These are phyloP conservation scores for Vanilla planifolia DNA, from an alignment of 106 monocot genomes.

Conservation along the genomic window DNA sequence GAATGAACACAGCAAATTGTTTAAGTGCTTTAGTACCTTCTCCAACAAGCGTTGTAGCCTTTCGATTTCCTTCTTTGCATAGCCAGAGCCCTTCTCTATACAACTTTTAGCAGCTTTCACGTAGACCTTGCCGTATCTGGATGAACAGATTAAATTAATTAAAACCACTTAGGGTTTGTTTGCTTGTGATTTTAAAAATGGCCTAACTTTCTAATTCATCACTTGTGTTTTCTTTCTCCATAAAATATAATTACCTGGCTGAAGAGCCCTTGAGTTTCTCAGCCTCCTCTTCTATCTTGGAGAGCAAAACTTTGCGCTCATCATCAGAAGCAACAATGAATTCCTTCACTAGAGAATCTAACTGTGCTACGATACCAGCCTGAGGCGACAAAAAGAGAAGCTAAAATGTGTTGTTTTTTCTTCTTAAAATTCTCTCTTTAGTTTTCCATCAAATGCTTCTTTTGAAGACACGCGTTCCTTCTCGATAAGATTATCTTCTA, in stretches of 20 bases:
- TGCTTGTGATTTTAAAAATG: too few relatives aligned
- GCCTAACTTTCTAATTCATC: too few relatives aligned
- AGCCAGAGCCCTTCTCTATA: constrained; percentile 59
- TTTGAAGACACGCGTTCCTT: too few relatives aligned
- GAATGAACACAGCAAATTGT: too few relatives aligned
- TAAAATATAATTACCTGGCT: constrained; percentile 44
- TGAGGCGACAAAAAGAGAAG: constrained; percentile 6
- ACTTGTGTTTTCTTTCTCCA: too few relatives aligned
- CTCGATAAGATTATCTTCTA: not conserved
- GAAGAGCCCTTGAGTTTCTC: constrained; percentile 66
- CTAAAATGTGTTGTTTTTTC: too few relatives aligned
- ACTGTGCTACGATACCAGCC: constrained; percentile 65
- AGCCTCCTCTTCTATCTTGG: constrained; percentile 70
- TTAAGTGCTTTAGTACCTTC: constrained; percentile 33
- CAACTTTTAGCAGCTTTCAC: constrained; percentile 57
- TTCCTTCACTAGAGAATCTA: constrained; percentile 83
- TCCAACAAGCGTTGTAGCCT: constrained; percentile 74
- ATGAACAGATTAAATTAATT: too few relatives aligned
- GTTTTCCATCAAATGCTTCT: too few relatives aligned
- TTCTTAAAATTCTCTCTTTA: too few relatives aligned
- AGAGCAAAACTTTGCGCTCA: constrained; percentile 51
- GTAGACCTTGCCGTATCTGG: constrained; percentile 77
- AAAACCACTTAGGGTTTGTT: too few relatives aligned
- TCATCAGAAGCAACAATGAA: constrained; percentile 41
- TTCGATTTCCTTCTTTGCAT: constrained; percentile 70